These are phyloP conservation scores for Zygoascus bituminiphila DNA, from an alignment of 805 yeast genomes.

Conservation along the genomic window DNA sequence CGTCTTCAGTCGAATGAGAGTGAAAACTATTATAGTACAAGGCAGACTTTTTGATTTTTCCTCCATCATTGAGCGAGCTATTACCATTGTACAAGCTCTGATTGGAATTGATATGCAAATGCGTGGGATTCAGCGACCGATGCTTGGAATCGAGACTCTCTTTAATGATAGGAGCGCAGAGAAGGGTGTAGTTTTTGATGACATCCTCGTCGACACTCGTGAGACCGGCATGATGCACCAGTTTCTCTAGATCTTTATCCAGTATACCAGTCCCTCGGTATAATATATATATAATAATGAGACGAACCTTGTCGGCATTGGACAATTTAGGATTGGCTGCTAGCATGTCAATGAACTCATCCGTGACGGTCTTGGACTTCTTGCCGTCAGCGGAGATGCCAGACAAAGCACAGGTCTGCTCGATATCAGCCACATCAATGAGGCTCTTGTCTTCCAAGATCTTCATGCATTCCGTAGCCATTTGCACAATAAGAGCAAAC, in stretches of 20 bases:
- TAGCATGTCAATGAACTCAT: conserved; percentile 50
- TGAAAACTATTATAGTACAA: background rate
- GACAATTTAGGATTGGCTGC: conserved; percentile 39
- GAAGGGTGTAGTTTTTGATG: conserved; percentile 46
- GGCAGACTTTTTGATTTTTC: conserved; percentile 1
- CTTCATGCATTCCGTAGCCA: conserved; percentile 54
- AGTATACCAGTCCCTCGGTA: conserved; percentile 72
- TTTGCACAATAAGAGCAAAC: conserved; percentile 29
- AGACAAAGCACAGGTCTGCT: conserved; percentile 63
- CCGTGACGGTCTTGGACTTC: conserved; percentile 47
- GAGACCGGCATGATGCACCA: conserved; percentile 46
- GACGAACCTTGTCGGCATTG: conserved; percentile 62
- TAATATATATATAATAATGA: conserved; percentile 64
- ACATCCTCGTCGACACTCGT: conserved; percentile 40
- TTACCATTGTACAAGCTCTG: background rate
- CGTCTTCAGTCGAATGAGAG: conserved; percentile 22
- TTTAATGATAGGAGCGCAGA: conserved; percentile 53
- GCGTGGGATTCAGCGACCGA: background rate
- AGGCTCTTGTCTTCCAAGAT: conserved; percentile 49
- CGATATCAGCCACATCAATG: conserved; percentile 72
- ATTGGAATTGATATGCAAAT: background rate
- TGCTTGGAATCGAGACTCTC: conserved; percentile 26
- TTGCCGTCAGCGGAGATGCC: conserved; percentile 65
- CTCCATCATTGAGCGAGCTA: background rate
- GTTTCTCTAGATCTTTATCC: conserved; percentile 61